Conservation (phyloP, 2,329 filamentous ascomycete genomes). For the Alternaria infectoria region DNA sequence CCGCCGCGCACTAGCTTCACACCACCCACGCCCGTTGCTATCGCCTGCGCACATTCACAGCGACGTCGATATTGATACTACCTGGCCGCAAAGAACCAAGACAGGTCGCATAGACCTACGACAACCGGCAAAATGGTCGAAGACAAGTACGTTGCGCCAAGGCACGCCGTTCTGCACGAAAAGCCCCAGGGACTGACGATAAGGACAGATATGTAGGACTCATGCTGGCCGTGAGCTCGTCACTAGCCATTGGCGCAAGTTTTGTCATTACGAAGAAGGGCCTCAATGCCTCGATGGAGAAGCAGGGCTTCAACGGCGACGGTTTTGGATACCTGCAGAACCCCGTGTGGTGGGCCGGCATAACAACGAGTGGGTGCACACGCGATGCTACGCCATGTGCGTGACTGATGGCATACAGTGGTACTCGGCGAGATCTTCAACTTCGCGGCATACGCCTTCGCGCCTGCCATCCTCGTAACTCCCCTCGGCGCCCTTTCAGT, state of each 20-base stretch:
- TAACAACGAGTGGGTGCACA: conserved; percentile 74
- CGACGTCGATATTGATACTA: background rate
- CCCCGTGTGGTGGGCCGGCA: conserved; percentile 97
- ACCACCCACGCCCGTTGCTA: background rate
- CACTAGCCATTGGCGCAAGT: conserved; percentile 69
- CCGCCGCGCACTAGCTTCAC: conserved; percentile 6
- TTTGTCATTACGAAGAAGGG: conserved; percentile 99
- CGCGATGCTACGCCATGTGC: background rate
- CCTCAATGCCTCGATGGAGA: conserved; percentile 86
- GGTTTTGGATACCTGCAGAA: conserved; percentile 93
- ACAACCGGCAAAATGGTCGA: conserved; percentile 41
- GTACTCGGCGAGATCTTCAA: conserved; percentile 93
- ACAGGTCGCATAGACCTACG: conserved; percentile 16
- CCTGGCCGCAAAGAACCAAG: conserved; percentile 3
- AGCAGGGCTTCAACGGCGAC: conserved; percentile 95
- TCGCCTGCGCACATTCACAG: conserved; percentile 1
- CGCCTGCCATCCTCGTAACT: conserved; percentile 97
- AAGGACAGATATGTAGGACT: conserved; percentile 50
- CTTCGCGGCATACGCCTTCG: conserved; percentile 97
- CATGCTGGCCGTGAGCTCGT: conserved; percentile 49
- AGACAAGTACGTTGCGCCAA: conserved; percentile 48
- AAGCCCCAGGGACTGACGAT: conserved; percentile 27
- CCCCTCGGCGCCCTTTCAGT: conserved; percentile 93
- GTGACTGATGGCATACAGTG: conserved; percentile 62
- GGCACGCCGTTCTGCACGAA: background rate